Evolutionary conservation across 2,329 filamentous ascomycete genomes (phyloP), one percentile per base, ranked within the genome.

Genomic region (Penicillium sp.): DNA sequence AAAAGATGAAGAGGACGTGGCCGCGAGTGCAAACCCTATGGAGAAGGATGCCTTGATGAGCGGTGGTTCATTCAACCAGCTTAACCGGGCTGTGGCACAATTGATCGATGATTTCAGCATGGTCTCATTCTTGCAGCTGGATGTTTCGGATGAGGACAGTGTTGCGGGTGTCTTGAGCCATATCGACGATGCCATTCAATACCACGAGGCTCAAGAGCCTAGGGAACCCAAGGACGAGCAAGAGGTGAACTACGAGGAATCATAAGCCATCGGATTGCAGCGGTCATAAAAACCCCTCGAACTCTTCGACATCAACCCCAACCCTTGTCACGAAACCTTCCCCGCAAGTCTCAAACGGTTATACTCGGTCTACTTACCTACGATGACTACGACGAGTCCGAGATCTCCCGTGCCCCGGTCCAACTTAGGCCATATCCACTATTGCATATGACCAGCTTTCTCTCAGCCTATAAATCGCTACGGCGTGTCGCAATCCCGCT

Each of bases 31-130:
- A 38, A 87, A 93, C 66, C 86, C 90, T 1, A 83, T 86, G 60
- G 86, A 89, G 64, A 86, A 85, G 71, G 85, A 88, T 64, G 87
- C 88, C 56, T 76, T 96, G 62, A 91, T 97, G 90, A 89, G 86
- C 56, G 93, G 94, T 3, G 84, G 87, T 0, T 91, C 91, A 19
- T 98, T 97, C 78, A 86, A 91, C 64, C 86, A 88, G 70, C 81
- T 98, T 68, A 97, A 97, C 75, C 86, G 88, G 64, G 94, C 94
- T 0, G 94, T 99, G 5, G 95, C 91, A 0, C 88, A 91, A 57
- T 82, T 99, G 67, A 97, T 99, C 68, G 95, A 98, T 77, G 95
- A 92, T 78, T 99, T 97, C 80, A 96, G 93, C 80, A 96, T 99
- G 92, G 92, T 99, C 13, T 96, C 91, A 53, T 99, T 97, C 75